Conservation (phyloP, 164 flowering plant genomes). For the Chloranthus sessilifolius region DNA sequence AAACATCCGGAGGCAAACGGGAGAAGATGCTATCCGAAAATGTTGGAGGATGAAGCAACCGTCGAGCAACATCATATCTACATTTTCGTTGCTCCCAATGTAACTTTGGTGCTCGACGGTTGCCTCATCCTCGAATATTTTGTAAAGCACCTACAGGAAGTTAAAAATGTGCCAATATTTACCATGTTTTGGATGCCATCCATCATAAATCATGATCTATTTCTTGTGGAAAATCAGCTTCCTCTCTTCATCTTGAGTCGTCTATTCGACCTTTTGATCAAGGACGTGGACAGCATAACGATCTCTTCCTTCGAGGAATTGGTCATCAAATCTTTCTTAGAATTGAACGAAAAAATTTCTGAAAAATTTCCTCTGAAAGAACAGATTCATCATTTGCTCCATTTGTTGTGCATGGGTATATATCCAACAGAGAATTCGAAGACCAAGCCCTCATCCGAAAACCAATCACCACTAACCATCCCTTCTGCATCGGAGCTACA, state of each 20-base stretch:
- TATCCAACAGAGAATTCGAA: too few relatives aligned
- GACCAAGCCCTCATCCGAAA: too few relatives aligned
- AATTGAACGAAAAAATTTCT: background rate
- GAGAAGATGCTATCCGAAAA: slow-evolving; percentile 46
- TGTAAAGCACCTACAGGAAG: background rate
- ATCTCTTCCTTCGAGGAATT: background rate
- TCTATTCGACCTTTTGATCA: background rate
- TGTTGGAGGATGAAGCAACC: slow-evolving; percentile 23
- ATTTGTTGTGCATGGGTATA: too few relatives aligned
- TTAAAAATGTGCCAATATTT: background rate
- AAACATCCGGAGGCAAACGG: slow-evolving; percentile 8
- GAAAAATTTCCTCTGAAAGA: background rate
- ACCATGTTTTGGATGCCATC: background rate
- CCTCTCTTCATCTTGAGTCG: background rate
- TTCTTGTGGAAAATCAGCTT: background rate
- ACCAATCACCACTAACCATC: slow-evolving; percentile 1
- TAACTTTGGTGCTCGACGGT: slow-evolving; percentile 3
- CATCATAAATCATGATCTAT: background rate
- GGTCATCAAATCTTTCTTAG: background rate
- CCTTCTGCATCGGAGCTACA: slow-evolving; percentile 34
- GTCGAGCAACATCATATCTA: too few relatives aligned
- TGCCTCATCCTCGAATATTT: slow-evolving; percentile 3
- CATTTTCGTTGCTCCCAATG: too few relatives aligned
- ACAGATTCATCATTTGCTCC: too few relatives aligned
- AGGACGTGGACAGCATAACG: too few relatives aligned